Evolutionary conservation across 1,139 yeast species (phyloP).

Genomic region (Waltiozyma solani): DNA sequence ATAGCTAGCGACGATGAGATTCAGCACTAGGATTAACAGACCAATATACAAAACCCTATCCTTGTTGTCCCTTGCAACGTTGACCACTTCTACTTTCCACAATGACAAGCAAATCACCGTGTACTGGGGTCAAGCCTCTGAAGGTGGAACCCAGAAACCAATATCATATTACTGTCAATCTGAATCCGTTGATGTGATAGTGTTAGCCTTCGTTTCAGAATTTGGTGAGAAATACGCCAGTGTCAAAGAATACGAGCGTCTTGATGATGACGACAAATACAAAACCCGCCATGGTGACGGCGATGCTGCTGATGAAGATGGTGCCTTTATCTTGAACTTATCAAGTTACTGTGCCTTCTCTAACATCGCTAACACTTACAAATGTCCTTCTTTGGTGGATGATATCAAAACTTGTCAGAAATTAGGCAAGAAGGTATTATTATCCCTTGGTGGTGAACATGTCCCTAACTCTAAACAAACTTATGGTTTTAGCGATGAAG

Average conservation of each 20-base stretch:
- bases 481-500: conserved; percentile 52
- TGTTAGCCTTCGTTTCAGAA: conserved; percentile 56
- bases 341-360: conserved; percentile 10
- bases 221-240: conserved; percentile 16
- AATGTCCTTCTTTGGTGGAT: conserved; percentile 30
- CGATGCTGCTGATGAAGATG: conserved; percentile 5
- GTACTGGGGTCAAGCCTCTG: conserved; percentile 84
- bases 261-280: neutral
- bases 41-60: no score
- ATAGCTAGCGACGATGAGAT: no score
- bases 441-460: conserved; percentile 70
- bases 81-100: conserved; percentile 4
- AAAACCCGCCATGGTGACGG: neutral
- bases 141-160: conserved; percentile 33
- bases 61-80: neutral
- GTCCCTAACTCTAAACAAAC: conserved; percentile 16
- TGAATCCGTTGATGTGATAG: conserved; percentile 47
- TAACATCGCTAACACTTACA: neutral
- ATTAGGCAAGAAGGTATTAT: conserved; percentile 53
- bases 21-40: no score
- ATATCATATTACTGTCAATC: conserved; percentile 52
- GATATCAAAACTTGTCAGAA: conserved; percentile 65
- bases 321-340: conserved; percentile 12
- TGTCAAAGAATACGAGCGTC: neutral
- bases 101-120: conserved; percentile 34